These are phyloP conservation scores for Edaphochlamys debaryana DNA, from an alignment of 139 green algal species.

Conservation along the genomic window DNA sequence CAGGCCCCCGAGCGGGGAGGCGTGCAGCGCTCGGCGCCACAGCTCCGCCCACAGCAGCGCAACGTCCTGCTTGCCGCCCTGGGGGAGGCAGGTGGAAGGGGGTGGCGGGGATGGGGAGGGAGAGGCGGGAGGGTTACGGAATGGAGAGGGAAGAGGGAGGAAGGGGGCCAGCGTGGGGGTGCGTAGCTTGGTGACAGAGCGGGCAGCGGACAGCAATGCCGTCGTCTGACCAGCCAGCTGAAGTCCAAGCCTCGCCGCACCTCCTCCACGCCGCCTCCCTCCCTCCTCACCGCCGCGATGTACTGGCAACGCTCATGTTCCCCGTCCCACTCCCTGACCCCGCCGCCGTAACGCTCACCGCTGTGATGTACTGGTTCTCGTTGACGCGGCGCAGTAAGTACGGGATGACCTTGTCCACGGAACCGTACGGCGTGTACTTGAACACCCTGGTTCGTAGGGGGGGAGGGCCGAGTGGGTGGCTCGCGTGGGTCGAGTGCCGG, in stretches of 20 bases:
- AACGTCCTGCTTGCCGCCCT: conserved; percentile 35
- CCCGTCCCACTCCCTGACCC: background rate
- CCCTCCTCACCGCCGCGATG: background rate
- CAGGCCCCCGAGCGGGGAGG: too few relatives aligned
- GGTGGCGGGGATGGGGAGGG: too few relatives aligned
- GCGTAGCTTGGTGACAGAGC: background rate
- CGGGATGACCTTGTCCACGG: conserved; percentile 77
- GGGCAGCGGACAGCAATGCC: background rate
- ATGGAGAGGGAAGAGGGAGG: background rate
- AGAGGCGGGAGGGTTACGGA: too few relatives aligned
- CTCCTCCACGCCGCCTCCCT: too few relatives aligned
- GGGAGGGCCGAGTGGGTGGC: background rate
- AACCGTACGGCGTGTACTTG: conserved; percentile 88
- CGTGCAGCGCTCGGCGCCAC: too few relatives aligned
- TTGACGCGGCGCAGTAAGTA: conserved; percentile 82
- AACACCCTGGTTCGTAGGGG: conserved; percentile 48
- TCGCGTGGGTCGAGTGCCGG: background rate
- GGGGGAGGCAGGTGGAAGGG: background rate
- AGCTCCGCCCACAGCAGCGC: conserved; percentile 28
- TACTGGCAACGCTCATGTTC: background rate
- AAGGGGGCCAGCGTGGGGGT: background rate
- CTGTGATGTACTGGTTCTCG: conserved; percentile 77
- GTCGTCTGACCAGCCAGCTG: too few relatives aligned
- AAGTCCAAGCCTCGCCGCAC: too few relatives aligned
- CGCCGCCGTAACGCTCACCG: background rate